phyloP scores from a whole-genome alignment of 2,329 filamentous ascomycete species.

The Sporothrix inflata region DNA sequence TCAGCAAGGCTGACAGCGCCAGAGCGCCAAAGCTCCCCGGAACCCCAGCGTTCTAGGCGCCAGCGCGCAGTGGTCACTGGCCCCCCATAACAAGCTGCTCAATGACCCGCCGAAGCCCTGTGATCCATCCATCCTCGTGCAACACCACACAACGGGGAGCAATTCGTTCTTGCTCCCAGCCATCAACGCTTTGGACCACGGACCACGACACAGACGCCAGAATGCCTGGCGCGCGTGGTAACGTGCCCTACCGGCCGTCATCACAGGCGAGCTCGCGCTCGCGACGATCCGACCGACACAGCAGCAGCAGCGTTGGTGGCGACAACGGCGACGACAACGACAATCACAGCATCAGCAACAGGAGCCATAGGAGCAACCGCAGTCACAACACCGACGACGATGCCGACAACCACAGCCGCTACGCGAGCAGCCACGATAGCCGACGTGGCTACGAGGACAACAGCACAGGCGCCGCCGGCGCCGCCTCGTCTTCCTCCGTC shows the following conservation, averaged over 20 bases:
- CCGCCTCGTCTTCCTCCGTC: conserved; percentile 35
- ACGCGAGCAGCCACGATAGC: conserved; percentile 16
- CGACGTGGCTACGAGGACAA: neutral
- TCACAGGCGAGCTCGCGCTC: conserved; percentile 15
- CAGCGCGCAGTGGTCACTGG: neutral
- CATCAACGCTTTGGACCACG: neutral
- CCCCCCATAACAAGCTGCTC: neutral
- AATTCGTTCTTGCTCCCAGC: neutral
- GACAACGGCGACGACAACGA: neutral
- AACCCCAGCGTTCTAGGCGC: neutral
- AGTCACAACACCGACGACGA: neutral
- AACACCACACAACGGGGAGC: neutral
- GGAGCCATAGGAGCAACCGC: neutral
- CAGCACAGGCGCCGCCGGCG: neutral
- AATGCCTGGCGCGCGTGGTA: neutral
- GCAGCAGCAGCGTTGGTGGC: neutral
- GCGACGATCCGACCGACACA: neutral
- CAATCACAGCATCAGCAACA: neutral
- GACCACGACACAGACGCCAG: no score
- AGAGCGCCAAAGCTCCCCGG: neutral
- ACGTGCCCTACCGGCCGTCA: conserved; percentile 10
- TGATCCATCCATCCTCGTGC: neutral
- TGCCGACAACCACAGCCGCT: conserved; percentile 16
- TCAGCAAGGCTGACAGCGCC: conserved; percentile 6
- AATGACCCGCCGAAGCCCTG: neutral